Evolutionary conservation across 2,329 filamentous ascomycete genomes (phyloP).

Genomic region (Zalaria sp.): DNA sequence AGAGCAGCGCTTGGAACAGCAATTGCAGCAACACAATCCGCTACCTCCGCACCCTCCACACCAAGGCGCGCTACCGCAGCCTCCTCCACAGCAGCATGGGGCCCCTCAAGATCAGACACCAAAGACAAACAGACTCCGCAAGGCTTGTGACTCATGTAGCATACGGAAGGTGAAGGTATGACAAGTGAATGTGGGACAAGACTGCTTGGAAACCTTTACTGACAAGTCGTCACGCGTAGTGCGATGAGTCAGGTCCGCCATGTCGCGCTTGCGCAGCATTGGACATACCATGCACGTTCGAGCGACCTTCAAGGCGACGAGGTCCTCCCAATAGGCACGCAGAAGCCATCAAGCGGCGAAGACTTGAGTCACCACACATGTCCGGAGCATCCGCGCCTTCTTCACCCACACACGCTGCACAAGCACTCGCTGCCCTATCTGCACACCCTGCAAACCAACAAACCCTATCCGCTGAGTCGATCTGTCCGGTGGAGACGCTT

Average conservation of each 20-base stretch:
- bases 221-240: constrained; percentile 24
- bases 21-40: constrained; percentile 3
- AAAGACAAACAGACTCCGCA: constrained; percentile 23
- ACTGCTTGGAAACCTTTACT: not conserved
- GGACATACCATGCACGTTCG: constrained; percentile 54
- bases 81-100: constrained; percentile 6
- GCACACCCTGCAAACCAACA: constrained; percentile 23
- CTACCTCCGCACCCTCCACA: constrained; percentile 3
- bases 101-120: constrained; percentile 4
- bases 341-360: constrained; percentile 50
- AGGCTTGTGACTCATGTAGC: constrained; percentile 25
- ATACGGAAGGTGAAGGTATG: constrained; percentile 25
- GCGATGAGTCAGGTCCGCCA: constrained; percentile 51
- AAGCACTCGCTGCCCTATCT: constrained; percentile 36
- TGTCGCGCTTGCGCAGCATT: constrained; percentile 51
- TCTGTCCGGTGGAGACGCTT: constrained; percentile 55
- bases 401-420: constrained; percentile 39
- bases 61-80: constrained; percentile 6
- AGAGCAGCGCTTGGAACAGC: constrained; percentile 7
- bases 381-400: constrained; percentile 30
- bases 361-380: constrained; percentile 32
- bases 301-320: constrained; percentile 47
- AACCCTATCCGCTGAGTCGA: constrained; percentile 47
- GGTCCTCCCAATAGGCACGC: constrained; percentile 54
- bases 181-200: not conserved